phyloP scores from a whole-genome alignment of 371 early-diverging fungal species.

The Apophysomyces sp. region DNA sequence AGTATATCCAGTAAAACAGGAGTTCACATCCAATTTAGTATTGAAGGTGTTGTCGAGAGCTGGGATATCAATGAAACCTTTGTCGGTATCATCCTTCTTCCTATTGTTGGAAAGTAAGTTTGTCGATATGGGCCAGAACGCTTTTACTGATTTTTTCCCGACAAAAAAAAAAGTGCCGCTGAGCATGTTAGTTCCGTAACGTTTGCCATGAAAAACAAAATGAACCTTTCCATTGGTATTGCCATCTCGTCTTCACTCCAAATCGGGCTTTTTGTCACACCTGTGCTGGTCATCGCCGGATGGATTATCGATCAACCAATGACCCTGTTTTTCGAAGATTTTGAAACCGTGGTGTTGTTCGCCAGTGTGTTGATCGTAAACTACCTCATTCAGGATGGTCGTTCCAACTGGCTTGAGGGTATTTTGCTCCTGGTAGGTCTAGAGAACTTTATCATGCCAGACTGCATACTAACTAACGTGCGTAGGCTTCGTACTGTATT shows the following conservation, averaged over 20 bases:
- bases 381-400: conserved; percentile 74
- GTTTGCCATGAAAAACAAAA: conserved; percentile 84
- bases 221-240: conserved; percentile 85
- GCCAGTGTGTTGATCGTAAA: conserved; percentile 81
- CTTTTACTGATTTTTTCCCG: neutral
- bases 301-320: conserved; percentile 80
- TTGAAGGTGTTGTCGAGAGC: conserved; percentile 70
- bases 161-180: conserved; percentile 37
- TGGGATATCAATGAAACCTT: conserved; percentile 74
- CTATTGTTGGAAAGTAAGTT: conserved; percentile 74
- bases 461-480: neutral
- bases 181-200: conserved; percentile 82
- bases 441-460: neutral
- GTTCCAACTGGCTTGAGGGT: conserved; percentile 87
- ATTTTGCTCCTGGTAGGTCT: conserved; percentile 60
- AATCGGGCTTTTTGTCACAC: conserved; percentile 87
- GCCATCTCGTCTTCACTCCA: conserved; percentile 89
- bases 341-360: conserved; percentile 84
- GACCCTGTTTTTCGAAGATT: conserved; percentile 78
- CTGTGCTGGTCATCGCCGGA: conserved; percentile 80
- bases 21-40: conserved; percentile 33
- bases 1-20: neutral
- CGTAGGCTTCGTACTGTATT: neutral
- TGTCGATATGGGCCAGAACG: neutral
- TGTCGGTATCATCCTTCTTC: conserved; percentile 85